Percentiles rank a stretch among this genome's conserved stretches.
Evolutionary conservation across 305 asterid genomes (phyloP).

Genomic region (Fraxinus velutina): DNA sequence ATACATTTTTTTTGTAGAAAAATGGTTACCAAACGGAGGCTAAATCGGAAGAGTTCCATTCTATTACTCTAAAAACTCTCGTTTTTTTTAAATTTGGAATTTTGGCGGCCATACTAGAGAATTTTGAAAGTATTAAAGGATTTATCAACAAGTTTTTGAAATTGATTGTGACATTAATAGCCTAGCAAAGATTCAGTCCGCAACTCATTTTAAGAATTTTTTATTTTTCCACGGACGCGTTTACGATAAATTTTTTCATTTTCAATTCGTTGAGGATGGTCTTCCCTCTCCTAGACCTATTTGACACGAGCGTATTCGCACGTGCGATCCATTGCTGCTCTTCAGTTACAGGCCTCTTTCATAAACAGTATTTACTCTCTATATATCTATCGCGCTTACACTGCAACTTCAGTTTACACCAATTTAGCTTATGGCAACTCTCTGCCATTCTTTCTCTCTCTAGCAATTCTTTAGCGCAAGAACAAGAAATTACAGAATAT

Average conservation of each 20-base stretch:
- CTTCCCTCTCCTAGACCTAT: neutral
- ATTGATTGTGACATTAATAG: neutral
- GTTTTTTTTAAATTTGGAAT: neutral
- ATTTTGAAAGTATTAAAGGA: neutral
- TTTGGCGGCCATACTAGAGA: neutral
- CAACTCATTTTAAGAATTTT: neutral
- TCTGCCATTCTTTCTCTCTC: neutral
- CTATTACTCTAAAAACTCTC: neutral
- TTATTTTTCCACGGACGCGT: neutral
- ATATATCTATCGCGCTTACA: neutral
- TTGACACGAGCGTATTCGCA: neutral
- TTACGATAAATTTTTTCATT: neutral
- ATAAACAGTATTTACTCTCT: neutral
- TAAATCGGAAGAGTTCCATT: neutral
- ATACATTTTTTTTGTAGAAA: too few relatives aligned
- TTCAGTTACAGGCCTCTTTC: neutral
- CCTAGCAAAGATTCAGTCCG: neutral
- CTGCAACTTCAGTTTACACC: neutral
- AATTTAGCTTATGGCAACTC: neutral
- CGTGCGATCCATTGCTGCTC: neutral
- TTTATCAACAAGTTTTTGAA: neutral
- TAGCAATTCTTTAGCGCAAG: neutral
- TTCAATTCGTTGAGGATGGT: neutral
- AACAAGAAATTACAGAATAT: neutral
- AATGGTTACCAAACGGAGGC: too few relatives aligned